These are phyloP conservation scores for Collybia sordida DNA, from an alignment of 768 basidiomycete genomes.

Conservation along the genomic window DNA sequence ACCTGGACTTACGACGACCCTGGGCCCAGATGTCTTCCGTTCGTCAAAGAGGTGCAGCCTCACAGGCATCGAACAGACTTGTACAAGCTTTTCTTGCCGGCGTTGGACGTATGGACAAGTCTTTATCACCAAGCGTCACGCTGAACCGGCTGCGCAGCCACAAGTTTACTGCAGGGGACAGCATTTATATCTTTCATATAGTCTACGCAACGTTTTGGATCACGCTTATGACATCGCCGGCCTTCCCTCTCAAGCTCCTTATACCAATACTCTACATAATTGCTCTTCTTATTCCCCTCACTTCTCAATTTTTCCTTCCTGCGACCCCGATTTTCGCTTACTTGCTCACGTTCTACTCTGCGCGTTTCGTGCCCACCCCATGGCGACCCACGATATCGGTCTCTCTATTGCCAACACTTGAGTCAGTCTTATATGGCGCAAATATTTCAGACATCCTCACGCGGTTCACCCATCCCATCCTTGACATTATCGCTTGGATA, in stretches of 20 bases:
- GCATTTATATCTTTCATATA: constrained; percentile 64
- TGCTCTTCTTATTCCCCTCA: constrained; percentile 79
- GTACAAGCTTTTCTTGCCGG: constrained; percentile 57
- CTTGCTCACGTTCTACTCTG: constrained; percentile 84
- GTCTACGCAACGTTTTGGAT: constrained; percentile 70
- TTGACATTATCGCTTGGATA: constrained; percentile 94
- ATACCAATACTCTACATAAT: constrained; percentile 72
- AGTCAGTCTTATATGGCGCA: constrained; percentile 93
- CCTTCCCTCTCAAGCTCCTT: constrained; percentile 70
- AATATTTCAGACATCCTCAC: constrained; percentile 98
- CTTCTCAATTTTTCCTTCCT: constrained; percentile 88
- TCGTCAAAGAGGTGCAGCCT: constrained; percentile 16
- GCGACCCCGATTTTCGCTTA: constrained; percentile 86
- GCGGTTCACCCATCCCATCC: constrained; percentile 85
- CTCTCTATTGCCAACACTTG: constrained; percentile 89
- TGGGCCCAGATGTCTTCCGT: constrained; percentile 11
- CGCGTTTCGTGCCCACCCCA: constrained; percentile 75
- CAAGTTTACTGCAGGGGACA: constrained; percentile 54
- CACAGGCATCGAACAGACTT: constrained; percentile 20
- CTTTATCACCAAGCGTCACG: constrained; percentile 68
- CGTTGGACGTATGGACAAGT: constrained; percentile 71
- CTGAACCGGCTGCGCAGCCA: constrained; percentile 57
- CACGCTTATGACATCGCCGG: constrained; percentile 65
- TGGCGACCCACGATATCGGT: constrained; percentile 88
- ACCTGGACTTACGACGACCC: neutral